A percentile compares a stretch with the other conserved stretches of the same genome.
These are phyloP conservation scores for Megacollybia platyphylla DNA, from an alignment of 1,284 basidiomycete species.

Conservation along the genomic window DNA sequence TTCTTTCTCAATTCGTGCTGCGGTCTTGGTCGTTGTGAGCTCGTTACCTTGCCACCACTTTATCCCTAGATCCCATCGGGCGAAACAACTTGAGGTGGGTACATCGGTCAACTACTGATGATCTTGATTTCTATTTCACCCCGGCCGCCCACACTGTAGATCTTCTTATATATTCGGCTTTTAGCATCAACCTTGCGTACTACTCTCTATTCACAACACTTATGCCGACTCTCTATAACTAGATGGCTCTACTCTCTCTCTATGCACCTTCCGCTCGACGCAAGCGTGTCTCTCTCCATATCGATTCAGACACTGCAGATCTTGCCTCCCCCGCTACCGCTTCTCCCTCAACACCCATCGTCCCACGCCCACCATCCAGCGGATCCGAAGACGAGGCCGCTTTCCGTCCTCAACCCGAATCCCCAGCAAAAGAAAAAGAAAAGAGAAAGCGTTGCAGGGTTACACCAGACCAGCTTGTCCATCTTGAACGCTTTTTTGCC, in stretches of 20 bases:
- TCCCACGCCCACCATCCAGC: slow-evolving; percentile 8
- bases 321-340: slow-evolving; percentile 6
- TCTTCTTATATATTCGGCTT: slow-evolving; percentile 5
- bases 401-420: slow-evolving; percentile 12
- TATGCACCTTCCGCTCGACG: slow-evolving; percentile 5
- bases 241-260: slow-evolving; percentile 6
- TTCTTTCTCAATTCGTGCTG: too few species aligned
- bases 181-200: too few species aligned
- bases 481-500: slow-evolving; percentile 59
- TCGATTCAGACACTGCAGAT: slow-evolving; percentile 5
- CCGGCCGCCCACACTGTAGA: neutral
- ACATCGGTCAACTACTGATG: too few species aligned
- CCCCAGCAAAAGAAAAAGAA: slow-evolving; percentile 27
- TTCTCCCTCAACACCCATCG: slow-evolving; percentile 6
- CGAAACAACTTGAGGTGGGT: neutral
- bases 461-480: slow-evolving; percentile 61
- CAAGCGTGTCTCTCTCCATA: slow-evolving; percentile 7
- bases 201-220: too few species aligned
- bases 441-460: slow-evolving; percentile 69
- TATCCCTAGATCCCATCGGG: slow-evolving; percentile 14
- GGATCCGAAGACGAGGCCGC: slow-evolving; percentile 9
- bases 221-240: neutral
- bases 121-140: too few species aligned
- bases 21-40: too few species aligned
- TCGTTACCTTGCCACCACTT: slow-evolving; percentile 9